phyloP scores from a whole-genome alignment of 202 grass and related monocot species.

The Musa balbisiana region DNA sequence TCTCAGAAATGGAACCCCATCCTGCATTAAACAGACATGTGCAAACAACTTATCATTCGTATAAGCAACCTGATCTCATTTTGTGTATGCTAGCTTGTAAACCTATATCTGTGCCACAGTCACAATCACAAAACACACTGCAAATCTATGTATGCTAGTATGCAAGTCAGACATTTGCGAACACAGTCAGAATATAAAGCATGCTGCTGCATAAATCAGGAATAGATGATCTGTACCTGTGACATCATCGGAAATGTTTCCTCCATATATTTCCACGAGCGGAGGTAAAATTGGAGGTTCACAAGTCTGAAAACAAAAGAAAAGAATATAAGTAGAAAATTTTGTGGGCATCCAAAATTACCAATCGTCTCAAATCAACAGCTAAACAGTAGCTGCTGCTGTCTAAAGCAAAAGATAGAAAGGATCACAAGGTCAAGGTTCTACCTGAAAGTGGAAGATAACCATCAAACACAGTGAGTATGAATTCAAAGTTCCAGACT shows the following conservation, averaged over 20 bases:
- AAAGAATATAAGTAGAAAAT: constrained; percentile 2
- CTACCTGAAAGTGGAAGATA: constrained; percentile 91
- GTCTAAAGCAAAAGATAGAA: constrained; percentile 19
- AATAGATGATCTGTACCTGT: constrained; percentile 34
- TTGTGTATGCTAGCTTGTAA: too few relatives aligned
- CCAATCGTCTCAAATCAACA: neutral
- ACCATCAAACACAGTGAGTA: constrained; percentile 88
- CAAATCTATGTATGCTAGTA: too few relatives aligned
- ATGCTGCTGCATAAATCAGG: neutral
- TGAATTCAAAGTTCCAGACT: constrained; percentile 73
- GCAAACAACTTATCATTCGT: constrained; percentile 12
- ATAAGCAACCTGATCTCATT: neutral
- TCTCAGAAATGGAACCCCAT: constrained; percentile 26
- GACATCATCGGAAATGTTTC: constrained; percentile 57
- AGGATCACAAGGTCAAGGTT: constrained; percentile 13
- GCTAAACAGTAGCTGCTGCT: neutral
- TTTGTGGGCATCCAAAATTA: neutral
- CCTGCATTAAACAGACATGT: constrained; percentile 34
- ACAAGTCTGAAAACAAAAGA: constrained; percentile 41
- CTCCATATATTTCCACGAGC: constrained; percentile 62
- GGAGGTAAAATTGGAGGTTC: constrained; percentile 76
- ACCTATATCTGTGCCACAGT: too few relatives aligned
- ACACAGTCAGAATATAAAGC: neutral
- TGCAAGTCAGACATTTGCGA: too few relatives aligned
- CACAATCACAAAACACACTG: too few relatives aligned